These are phyloP conservation scores for Yamadazyma endophytica DNA, from an alignment of 805 yeast genomes.

Conservation along the genomic window DNA sequence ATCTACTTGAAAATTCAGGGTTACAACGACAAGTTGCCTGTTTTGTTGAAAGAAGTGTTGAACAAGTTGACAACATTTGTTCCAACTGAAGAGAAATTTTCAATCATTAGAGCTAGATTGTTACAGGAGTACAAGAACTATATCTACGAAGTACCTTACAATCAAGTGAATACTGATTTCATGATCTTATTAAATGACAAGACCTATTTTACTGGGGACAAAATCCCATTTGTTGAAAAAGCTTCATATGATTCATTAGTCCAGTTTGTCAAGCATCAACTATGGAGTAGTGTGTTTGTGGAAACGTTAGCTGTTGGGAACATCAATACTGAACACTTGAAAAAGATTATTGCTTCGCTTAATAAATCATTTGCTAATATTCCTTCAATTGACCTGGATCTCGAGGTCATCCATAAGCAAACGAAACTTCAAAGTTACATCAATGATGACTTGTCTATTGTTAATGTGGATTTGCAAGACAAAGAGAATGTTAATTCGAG, in stretches of 20 bases:
- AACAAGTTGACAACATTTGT: slow-evolving; percentile 47
- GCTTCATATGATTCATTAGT: slow-evolving; percentile 47
- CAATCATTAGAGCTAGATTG: slow-evolving; percentile 60
- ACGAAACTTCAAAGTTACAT: slow-evolving; percentile 33
- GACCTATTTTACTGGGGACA: slow-evolving; percentile 62
- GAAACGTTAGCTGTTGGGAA: slow-evolving; percentile 84
- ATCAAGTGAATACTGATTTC: slow-evolving; percentile 64
- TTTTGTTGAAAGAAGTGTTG: slow-evolving; percentile 58
- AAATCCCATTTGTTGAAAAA: slow-evolving; percentile 42
- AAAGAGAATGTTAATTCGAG: slow-evolving; percentile 69
- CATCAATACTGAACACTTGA: slow-evolving; percentile 43
- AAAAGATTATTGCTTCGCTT: slow-evolving; percentile 9
- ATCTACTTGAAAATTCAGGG: slow-evolving; percentile 67
- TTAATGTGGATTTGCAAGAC: slow-evolving; percentile 10
- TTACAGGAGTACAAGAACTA: slow-evolving; percentile 63
- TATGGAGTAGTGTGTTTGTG: slow-evolving; percentile 54
- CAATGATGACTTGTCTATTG: slow-evolving; percentile 15
- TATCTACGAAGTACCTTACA: slow-evolving; percentile 71
- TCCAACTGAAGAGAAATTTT: slow-evolving; percentile 57
- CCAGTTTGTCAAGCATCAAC: slow-evolving; percentile 40
- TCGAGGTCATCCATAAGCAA: slow-evolving; percentile 18
- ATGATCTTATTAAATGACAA: slow-evolving; percentile 67
- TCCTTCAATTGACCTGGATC: slow-evolving; percentile 29
- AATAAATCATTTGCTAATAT: slow-evolving; percentile 22
- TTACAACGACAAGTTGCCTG: slow-evolving; percentile 74